Conservation (phyloP, 257 asterid species). For the Nicotiana knightiana region DNA sequence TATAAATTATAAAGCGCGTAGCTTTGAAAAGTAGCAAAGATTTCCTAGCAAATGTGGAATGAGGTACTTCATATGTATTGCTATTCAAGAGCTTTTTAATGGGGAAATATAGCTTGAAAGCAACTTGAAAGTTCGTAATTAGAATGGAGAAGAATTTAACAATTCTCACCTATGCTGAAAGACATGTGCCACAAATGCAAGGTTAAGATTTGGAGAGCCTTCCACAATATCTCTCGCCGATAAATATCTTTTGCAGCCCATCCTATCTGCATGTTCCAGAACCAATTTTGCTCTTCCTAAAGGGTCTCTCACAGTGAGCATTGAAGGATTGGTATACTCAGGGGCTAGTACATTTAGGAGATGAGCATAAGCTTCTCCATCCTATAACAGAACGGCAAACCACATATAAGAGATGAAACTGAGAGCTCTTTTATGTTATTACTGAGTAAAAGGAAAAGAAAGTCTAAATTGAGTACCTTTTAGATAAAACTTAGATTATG, state of each 20-base stretch:
- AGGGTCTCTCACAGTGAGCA: constrained; percentile 66
- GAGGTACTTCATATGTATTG: no score
- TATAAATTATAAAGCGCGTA: neutral
- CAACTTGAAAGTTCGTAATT: neutral
- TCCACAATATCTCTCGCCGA: constrained; percentile 87
- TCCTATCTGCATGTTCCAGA: constrained; percentile 85
- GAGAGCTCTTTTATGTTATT: neutral
- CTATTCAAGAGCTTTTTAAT: no score
- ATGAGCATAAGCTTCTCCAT: constrained; percentile 90
- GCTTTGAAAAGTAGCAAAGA: neutral
- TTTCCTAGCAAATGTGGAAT: neutral
- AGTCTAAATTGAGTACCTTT: neutral
- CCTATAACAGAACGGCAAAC: constrained; percentile 30
- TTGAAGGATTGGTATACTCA: constrained; percentile 53
- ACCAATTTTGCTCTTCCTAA: constrained; percentile 76
- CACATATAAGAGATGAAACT: neutral
- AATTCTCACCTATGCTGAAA: constrained; percentile 68
- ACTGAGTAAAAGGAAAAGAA: neutral
- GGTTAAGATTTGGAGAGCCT: constrained; percentile 80
- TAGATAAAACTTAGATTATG: neutral
- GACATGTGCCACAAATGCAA: constrained; percentile 92
- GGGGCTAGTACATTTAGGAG: constrained; percentile 93
- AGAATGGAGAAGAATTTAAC: constrained; percentile 5
- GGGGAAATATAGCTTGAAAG: neutral
- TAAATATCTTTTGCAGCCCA: constrained; percentile 79